Base-by-base conservation (phyloP, 106 monocot genomes). In the Alisma plantagoaquatica region DNA sequence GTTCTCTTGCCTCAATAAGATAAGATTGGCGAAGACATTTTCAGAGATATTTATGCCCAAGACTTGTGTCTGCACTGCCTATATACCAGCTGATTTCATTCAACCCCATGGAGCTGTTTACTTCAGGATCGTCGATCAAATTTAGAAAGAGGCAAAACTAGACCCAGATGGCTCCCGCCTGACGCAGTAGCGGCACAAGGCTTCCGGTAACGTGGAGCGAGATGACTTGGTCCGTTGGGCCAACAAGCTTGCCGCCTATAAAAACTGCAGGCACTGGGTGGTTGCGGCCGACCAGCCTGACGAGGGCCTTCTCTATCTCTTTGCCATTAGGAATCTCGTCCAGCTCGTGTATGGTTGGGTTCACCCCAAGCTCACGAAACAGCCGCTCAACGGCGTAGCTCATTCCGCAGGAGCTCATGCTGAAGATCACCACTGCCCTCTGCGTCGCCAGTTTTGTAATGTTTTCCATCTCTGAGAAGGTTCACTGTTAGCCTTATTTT, bases 381-480 rank as follows among this genome's bases (percentile, higher is more conserved):
- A 90, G 77, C 2, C 79, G 54, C 80, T 90, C 83, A 56, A 90
- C 71, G 0, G 83, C 80, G 61, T 90, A 83, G 83, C 89, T 83
- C 89, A 90, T 90, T 83, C 89, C 83, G 76, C 89, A 90, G n/a
- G 56, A 68, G 79, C 89, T 90, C 47, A 70, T 49, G 68, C 89
- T 90, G 77, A 90, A 90, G 11, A 90, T 64, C 33, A 90, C 89
- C 46, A 90, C 83, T 25, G 89, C 89, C 55, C 51, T 83, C 69
- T 90, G 74, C 29, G 73, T 41, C 23, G 76, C 83, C 17, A 90
- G 60, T n/a, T n/a, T n/a, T n/a, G n/a, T 32, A 11, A 70, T 56
- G 49, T 70, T 62, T 27, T 26, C 41, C n/a, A 47, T 28, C 24
- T 33, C 23, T 27, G 53, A n/a, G n/a, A n/a, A n/a, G n/a, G n/a